These are phyloP conservation scores for Fusarium paranaense DNA, from an alignment of 2,329 filamentous ascomycete species.

Conservation along the genomic window DNA sequence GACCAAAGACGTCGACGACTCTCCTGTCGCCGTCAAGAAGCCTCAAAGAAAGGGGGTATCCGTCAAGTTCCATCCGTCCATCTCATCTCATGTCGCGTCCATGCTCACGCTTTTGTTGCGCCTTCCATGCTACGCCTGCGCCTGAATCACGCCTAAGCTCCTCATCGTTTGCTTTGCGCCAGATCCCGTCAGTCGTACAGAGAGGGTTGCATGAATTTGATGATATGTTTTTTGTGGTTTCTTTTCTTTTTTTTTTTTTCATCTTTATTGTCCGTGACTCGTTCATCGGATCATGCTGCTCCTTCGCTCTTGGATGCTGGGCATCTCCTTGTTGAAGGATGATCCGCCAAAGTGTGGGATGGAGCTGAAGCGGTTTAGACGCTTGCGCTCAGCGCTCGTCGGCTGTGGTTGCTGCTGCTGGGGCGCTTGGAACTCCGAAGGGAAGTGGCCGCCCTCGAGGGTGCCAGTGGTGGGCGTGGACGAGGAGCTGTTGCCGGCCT, in stretches of 20 bases:
- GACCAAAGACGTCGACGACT: not conserved
- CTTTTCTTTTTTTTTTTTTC: constrained; percentile 29
- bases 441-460: constrained; percentile 38
- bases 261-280: constrained; percentile 18
- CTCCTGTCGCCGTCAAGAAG: constrained; percentile 26
- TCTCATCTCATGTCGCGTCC: constrained; percentile 39
- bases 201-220: constrained; percentile 14
- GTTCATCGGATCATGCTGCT: constrained; percentile 53
- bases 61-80: constrained; percentile 36
- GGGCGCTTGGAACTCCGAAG: constrained; percentile 26
- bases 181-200: constrained; percentile 43
- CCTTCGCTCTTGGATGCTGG: constrained; percentile 55
- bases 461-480: constrained; percentile 42
- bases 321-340: constrained; percentile 51
- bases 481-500: constrained; percentile 39
- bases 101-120: constrained; percentile 34
- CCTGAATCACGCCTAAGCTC: constrained; percentile 24
- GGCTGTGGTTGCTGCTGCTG: constrained; percentile 28
- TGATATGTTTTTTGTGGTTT: constrained; percentile 17
- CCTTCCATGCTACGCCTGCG: constrained; percentile 31
- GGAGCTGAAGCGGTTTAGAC: constrained; percentile 65
- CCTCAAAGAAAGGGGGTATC: constrained; percentile 35
- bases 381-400: constrained; percentile 56
- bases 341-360: constrained; percentile 64
- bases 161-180: constrained; percentile 28